Evolutionary conservation across 768 basidiomycete genomes (phyloP).

Genomic region (Collybia mongolica): DNA sequence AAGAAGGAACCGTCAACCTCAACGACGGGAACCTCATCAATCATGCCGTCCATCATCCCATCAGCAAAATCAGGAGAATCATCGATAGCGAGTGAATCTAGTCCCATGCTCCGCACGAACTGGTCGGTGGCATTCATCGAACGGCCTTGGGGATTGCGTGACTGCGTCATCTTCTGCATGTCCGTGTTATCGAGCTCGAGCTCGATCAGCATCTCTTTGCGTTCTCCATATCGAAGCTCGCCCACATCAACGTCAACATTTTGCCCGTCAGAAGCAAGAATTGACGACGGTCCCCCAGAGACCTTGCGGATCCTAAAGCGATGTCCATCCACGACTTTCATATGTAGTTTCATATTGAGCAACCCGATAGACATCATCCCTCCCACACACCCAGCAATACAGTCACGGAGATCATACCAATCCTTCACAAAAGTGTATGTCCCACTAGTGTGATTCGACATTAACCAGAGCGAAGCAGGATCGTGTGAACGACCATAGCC

Average conservation of each 20-base stretch:
- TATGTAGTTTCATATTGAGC: conserved; percentile 91
- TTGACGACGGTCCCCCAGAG: conserved; percentile 83
- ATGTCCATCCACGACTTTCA: conserved; percentile 87
- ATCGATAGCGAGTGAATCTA: conserved; percentile 72
- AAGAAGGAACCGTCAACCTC: conserved; percentile 96
- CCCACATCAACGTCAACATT: conserved; percentile 95
- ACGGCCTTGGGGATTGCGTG: conserved; percentile 26
- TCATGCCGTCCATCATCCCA: conserved; percentile 95
- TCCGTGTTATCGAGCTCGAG: conserved; percentile 87
- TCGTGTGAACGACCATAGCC: conserved; percentile 98
- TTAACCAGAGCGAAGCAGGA: conserved; percentile 96
- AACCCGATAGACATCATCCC: conserved; percentile 96
- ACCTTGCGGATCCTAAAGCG: conserved; percentile 95
- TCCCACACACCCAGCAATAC: conserved; percentile 91
- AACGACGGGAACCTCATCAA: conserved; percentile 95
- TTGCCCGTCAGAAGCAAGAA: conserved; percentile 88
- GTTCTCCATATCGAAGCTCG: conserved; percentile 94
- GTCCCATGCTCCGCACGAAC: conserved; percentile 83
- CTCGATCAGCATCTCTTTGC: conserved; percentile 96
- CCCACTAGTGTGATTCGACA: conserved; percentile 96
- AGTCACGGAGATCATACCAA: conserved; percentile 93
- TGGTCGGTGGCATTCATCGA: conserved; percentile 82
- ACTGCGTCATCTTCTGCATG: conserved; percentile 35
- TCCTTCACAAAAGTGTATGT: conserved; percentile 98
- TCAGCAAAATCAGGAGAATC: conserved; percentile 76